Conservation (phyloP, 1,284 basidiomycete genomes). For the Ustilago lituana region DNA sequence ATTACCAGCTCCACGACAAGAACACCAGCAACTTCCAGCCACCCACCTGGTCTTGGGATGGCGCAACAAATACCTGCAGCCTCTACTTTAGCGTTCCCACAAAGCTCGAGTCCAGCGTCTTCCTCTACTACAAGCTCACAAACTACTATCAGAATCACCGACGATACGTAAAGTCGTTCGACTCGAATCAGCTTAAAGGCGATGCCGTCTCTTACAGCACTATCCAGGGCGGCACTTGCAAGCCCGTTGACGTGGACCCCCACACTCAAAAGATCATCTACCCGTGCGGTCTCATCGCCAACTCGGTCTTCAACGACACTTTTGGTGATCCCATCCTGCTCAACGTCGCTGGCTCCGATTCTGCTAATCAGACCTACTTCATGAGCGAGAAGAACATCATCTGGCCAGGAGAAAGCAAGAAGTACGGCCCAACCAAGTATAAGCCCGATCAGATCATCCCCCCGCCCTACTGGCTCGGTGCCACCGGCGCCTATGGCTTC, state of each 20-base stretch:
- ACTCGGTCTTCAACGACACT: conserved; percentile 97
- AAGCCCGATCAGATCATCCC: conserved; percentile 77
- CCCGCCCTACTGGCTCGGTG: conserved; percentile 83
- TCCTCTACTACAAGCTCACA: conserved; percentile 88
- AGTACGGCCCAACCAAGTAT: conserved; percentile 73
- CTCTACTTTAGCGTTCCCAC: conserved; percentile 73
- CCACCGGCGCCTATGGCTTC: conserved; percentile 69
- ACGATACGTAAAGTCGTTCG: conserved; percentile 91
- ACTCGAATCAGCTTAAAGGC: conserved; percentile 86
- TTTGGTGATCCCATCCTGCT: conserved; percentile 75
- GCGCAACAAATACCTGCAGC: conserved; percentile 44
- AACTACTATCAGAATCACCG: conserved; percentile 93
- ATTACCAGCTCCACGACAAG: conserved; percentile 72
- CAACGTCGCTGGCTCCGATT: conserved; percentile 71
- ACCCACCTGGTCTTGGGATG: conserved; percentile 54
- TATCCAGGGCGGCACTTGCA: conserved; percentile 78
- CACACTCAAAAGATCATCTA: conserved; percentile 70
- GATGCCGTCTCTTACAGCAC: conserved; percentile 71
- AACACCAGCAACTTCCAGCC: conserved; percentile 60
- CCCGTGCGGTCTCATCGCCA: conserved; percentile 96
- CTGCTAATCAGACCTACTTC: conserved; percentile 71
- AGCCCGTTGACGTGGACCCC: conserved; percentile 76
- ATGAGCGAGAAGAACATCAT: conserved; percentile 87
- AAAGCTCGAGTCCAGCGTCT: conserved; percentile 79
- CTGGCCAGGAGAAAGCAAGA: conserved; percentile 91